Evolutionary conservation across 1,284 basidiomycete genomes (phyloP), one percentile per base, ranked within the genome.

Genomic region (Papiliotrema flavescens): DNA sequence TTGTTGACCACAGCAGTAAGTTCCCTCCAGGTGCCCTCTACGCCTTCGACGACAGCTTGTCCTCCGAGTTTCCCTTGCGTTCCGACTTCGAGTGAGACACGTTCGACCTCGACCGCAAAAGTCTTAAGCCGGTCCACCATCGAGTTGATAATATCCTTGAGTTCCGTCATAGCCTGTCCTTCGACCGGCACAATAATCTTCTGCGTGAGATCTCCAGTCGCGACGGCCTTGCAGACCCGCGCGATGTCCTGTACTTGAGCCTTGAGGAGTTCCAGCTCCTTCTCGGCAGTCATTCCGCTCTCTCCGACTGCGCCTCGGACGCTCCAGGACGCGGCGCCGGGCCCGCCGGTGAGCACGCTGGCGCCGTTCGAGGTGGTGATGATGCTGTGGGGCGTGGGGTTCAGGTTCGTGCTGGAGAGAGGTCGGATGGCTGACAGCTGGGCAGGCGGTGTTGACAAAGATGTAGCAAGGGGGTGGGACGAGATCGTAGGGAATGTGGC

Each of bases 111-210:
- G 26, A 77, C 78, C 32, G 79, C 79, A 58, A 81, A 81, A 32
- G 67, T 77, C 59, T 75, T 76, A 51, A 81, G 70, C 34, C 79
- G 70, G 64, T 80, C 79, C 76, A 90, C 90, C 90, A 98, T 97
- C 43, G 88, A 87, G 71, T 98, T 98, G 80, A 98, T 96, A 65
- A 95, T 93, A 64, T 97, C 91, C 81, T 97, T 97, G 69, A 98
- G 85, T 76, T 96, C 90, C 19, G 94, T 88, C 92, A 98, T 96
- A 57, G 95, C 90, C 56, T 89, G 88, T 62, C 94, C 94, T 75
- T 97, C 90, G 6, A 97, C 95, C 32, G 88, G 89, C 6, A 97
- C 93, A 41, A 90, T 94, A 63, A 98, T 96, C 80, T 96, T 95
- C 79, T 97, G 90, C 44, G 87, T 89, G 61, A 98, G 78, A 74